These are phyloP conservation scores for Scheffersomyces parashehatae DNA, from an alignment of 1,139 yeast genomes.

Conservation along the genomic window DNA sequence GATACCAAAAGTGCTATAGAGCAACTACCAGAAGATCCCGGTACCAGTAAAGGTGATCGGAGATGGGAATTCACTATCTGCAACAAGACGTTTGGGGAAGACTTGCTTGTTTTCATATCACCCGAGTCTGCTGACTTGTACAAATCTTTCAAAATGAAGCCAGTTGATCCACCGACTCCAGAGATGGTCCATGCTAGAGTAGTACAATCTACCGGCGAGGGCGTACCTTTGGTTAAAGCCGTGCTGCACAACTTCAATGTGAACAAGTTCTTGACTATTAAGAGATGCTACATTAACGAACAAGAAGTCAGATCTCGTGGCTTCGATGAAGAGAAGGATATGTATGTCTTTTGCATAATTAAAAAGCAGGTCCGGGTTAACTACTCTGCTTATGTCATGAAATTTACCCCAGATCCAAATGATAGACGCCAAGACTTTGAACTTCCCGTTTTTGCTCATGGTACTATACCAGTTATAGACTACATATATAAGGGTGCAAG, in stretches of 20 bases:
- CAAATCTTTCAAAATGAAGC: constrained; percentile 2
- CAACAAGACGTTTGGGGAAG: background rate
- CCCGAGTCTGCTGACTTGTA: constrained; percentile 2
- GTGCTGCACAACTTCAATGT: background rate
- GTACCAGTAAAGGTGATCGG: no score
- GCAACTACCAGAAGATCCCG: no score
- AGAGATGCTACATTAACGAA: background rate
- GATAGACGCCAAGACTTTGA: constrained; percentile 2
- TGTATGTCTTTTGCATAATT: constrained; percentile 3
- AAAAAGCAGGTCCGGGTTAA: constrained; percentile 2
- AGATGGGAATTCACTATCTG: constrained; percentile 1
- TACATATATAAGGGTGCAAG: constrained; percentile 6
- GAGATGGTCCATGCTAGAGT: background rate
- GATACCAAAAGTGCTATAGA: no score
- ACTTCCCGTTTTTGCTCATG: constrained; percentile 8
- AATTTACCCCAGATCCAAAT: constrained; percentile 1
- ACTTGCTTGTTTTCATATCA: constrained; percentile 6
- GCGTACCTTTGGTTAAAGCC: constrained; percentile 7
- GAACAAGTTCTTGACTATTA: constrained; percentile 4
- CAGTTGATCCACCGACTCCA: background rate
- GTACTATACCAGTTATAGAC: constrained; percentile 7
- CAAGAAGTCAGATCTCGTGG: background rate
- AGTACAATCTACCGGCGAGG: constrained; percentile 7
- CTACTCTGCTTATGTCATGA: constrained; percentile 3
- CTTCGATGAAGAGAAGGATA: constrained; percentile 5